Evolutionary conservation across 495 filamentous ascomycete genomes (phyloP).

Genomic region (Echria macrotheca): DNA sequence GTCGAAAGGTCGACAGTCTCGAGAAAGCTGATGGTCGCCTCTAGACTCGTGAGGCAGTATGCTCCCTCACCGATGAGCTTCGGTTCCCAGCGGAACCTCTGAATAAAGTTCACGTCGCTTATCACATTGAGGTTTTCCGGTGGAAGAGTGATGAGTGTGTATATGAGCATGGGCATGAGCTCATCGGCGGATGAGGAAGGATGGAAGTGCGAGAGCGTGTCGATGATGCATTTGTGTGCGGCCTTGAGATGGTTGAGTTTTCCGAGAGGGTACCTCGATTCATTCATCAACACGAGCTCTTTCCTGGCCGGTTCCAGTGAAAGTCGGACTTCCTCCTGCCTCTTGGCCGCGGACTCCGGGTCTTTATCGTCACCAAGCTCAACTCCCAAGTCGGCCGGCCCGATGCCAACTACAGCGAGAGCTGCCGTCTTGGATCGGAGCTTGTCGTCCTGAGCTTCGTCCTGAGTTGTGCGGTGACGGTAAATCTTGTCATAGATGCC

Average conservation of each 20-base stretch:
- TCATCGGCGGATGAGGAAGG: slow-evolving; percentile 95
- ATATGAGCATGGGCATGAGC: slow-evolving; percentile 94
- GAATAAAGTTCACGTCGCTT: slow-evolving; percentile 90
- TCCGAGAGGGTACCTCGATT: slow-evolving; percentile 78
- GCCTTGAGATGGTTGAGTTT: slow-evolving; percentile 87
- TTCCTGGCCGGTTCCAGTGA: slow-evolving; percentile 70
- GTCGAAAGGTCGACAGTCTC: slow-evolving; percentile 94
- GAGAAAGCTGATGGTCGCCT: slow-evolving; percentile 92
- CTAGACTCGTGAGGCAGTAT: slow-evolving; percentile 93
- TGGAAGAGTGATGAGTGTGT: slow-evolving; percentile 84
- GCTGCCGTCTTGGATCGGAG: slow-evolving; percentile 92
- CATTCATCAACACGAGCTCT: slow-evolving; percentile 75
- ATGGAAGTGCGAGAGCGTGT: slow-evolving; percentile 68
- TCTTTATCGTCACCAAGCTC: slow-evolving; percentile 52
- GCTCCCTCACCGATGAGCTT: slow-evolving; percentile 90
- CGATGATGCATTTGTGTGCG: slow-evolving; percentile 90
- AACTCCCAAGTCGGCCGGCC: slow-evolving; percentile 77
- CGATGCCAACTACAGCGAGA: slow-evolving; percentile 82
- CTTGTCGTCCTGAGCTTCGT: slow-evolving; percentile 93
- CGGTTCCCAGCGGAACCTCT: slow-evolving; percentile 79
- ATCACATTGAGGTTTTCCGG: slow-evolving; percentile 83
- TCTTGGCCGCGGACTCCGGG: slow-evolving; percentile 50
- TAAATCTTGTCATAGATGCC: slow-evolving; percentile 81
- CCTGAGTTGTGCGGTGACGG: slow-evolving; percentile 84
- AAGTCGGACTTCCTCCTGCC: slow-evolving; percentile 64